Evolutionary conservation across 148 eudicot genomes (phyloP), one percentile per base, ranked within the genome.

Genomic region (Pouteria glomerata): DNA sequence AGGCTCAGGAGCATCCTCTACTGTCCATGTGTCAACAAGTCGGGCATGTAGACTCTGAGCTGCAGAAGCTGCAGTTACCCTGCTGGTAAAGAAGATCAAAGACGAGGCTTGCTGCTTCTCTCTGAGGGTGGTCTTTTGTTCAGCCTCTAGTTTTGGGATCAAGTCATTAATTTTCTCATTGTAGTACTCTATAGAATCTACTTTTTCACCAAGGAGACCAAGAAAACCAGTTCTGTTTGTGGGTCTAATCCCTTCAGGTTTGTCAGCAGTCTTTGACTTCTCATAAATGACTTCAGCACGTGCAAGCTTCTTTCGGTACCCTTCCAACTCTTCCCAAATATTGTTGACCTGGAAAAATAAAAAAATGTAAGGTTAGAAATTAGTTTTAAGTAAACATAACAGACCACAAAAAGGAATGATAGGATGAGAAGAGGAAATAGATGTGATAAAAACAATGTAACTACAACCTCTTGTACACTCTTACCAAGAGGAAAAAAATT

Each of bases 301-400:
- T 37, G 68, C 79, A 56, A 95, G 91, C 89, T 91, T 86, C 85
- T 91, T 89, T 77, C 56, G 86, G 77, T 84, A 84, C 57, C 85
- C 90, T 77, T 91, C 86, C 73, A 95, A 73, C 76, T 95, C 87
- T 56, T 82, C 81, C 81, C 86, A 95, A 18, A 89, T 86, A 74
- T 88, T 86, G 81, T 85, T 88, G 19, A 86, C 91, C 98, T 93
- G 82, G 55, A 57, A 29, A n/a, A 30, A 19, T 29, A 41, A 53
- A 55, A 61, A 7, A 26, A 51, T 16, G 42, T 7, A 18, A 57
- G 34, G 13, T 29, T 3, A 14, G 30, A 42, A 51, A 53, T 39
- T 39, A 10, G 10, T 19, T 67, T 50, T 3, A n/a, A 50, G 5
- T 39, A n/a, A 21, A 42, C 56, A n/a, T 16, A 61, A 19, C 12